phyloP scores from a whole-genome alignment of 1,284 basidiomycete species.

The Coniferiporia sulphurascens region DNA sequence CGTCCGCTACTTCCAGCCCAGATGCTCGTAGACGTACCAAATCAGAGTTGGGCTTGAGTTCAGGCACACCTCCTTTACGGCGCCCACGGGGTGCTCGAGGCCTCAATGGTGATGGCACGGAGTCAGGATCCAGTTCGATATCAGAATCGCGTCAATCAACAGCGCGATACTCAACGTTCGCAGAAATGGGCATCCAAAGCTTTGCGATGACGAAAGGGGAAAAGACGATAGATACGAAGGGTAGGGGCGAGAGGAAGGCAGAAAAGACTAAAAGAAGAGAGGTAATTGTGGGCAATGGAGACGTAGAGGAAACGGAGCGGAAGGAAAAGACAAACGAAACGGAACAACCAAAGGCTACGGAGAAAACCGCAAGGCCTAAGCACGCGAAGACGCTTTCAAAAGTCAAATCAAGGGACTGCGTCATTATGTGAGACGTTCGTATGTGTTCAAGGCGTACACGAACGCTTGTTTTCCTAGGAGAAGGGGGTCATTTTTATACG shows the following conservation, averaged over 20 bases:
- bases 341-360: not conserved
- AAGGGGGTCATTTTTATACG: too few species aligned
- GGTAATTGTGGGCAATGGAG: not conserved
- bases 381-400: not conserved
- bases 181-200: slow-evolving; percentile 13
- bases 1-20: not conserved
- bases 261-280: not conserved
- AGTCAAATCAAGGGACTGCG: not conserved
- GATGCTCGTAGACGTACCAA: not conserved
- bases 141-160: not conserved
- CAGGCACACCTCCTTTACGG: not conserved
- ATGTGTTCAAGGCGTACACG: too few species aligned
- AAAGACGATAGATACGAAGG: slow-evolving; percentile 3
- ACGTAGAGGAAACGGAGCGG: not conserved
- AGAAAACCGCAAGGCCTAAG: not conserved
- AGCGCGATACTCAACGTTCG: slow-evolving; percentile 8
- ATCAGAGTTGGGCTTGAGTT: not conserved
- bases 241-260: not conserved
- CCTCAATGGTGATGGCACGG: not conserved
- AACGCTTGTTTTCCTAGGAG: too few species aligned
- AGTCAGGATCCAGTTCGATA: not conserved
- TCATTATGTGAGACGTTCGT: not conserved
- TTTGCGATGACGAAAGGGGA: slow-evolving; percentile 5
- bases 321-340: not conserved
- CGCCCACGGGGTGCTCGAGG: not conserved